Evolutionary conservation across 192 early-diverging fungal genomes (phyloP), one percentile per base, ranked within the genome.

Genomic region (Rhizophlyctis rosea): DNA sequence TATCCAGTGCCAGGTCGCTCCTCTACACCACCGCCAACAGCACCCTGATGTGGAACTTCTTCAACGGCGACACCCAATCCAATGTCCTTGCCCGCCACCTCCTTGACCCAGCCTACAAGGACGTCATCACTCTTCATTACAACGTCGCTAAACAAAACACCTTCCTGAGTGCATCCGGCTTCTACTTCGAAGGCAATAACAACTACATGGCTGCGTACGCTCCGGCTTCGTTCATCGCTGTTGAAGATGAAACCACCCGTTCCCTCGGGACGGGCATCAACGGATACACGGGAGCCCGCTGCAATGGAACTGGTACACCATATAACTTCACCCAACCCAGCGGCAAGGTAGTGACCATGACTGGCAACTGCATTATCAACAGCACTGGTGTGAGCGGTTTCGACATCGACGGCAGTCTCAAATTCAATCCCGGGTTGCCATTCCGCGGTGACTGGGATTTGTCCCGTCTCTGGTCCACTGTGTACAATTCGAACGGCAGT

Each of bases 171-270:
- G 52, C 52, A 16, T 23, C 16, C 16, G 52, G 52, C 1, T 54
- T 16, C 14, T 54, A 54, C 24, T 23, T 54, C 14, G 52, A 54
- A 28, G n/a, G 13, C 1, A 54, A 54, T 27, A 0, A 21, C 21
- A 54, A 54, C 24, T 54, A 54, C 29, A 54, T 54, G 52, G 52
- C 52, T 21, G 29, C 52, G 13, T 54, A 54, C 24, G 21, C 52
- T 54, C 24, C 14, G 27, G 52, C 52, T 21, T 27, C 21, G 16
- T 54, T 54, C 52, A 54, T 54, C 2, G 52, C 52, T 13, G 21
- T 27, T 27, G 29, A 28, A 21, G 52, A 54, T 28, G 52, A 54
- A 16, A 54, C 52, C 21, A 54, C 52, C 27, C 52, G 52, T 16
- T 21, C 52, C 14, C 16, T 54, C 27, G 47, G 47, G 23, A 1